Evolutionary conservation across 441 rosid species (phyloP), one percentile per base, ranked within the genome.

Genomic region (Euphorbia celastroides): DNA sequence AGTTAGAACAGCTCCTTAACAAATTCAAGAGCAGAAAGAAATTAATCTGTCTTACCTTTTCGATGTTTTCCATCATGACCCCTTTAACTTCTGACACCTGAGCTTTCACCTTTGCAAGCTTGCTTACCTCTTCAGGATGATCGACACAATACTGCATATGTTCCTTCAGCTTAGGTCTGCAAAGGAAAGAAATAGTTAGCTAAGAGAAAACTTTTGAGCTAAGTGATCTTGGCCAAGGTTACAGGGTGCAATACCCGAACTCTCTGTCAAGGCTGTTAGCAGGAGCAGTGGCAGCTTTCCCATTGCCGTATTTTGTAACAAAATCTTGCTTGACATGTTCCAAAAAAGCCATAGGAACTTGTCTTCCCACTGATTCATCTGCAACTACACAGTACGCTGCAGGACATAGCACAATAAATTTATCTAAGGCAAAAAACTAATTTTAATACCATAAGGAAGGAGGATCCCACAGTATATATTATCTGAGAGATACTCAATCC

Each of bases 371-470:
- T 9, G 97, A 87, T 68, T 93, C 96, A 25, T 80, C 90, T 0
- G 99, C 99, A 74, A 91, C 99, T 66, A 93, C 97, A 61, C 99
- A 91, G 57, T 84, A 93, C 2, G 89, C 97, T 93, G 86, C 32
- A 42, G 26, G 19, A 31, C 4, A 41, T 32, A 14, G 11, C 41
- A 46, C 20, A 10, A 25, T 25, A 30, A 55, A 51, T n/a, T 7
- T 28, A n/a, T 27, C 41, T 11, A 58, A 30, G 22, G 19, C 12
- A 30, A 57, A 1, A 27, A 16, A 14, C 16, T 14, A 7, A 17
- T 57, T 20, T 20, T 17, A 17, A 44, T 44, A 44, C 50, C 50
- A 44, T 44, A 19, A 44, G 13, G 50, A 7, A 51, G 26, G 10
- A 51, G 25, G 56, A 9, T 51, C 22, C 17, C 12, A 51, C 26